Conservation (phyloP, 495 filamentous ascomycete genomes). For the Bacidia rubella region DNA sequence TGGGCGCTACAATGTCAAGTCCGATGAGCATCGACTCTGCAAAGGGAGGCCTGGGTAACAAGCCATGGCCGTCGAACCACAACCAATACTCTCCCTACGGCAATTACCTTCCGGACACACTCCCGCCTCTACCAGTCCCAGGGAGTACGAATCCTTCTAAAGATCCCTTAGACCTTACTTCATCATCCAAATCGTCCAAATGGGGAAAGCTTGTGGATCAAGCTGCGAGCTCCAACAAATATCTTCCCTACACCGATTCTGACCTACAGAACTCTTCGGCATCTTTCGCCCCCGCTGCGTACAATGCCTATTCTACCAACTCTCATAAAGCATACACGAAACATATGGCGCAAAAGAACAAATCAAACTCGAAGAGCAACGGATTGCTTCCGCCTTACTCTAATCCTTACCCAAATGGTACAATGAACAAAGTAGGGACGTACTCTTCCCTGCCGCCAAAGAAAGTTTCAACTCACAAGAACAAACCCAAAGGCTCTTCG, state of each 20-base stretch:
- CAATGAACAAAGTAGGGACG: neutral
- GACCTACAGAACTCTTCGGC: neutral
- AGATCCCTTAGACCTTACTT: too few species aligned
- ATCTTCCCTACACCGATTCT: neutral
- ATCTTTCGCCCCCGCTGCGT: neutral
- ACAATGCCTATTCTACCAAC: neutral
- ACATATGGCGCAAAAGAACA: neutral
- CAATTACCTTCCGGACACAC: neutral
- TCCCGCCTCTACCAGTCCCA: neutral
- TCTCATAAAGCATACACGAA: neutral
- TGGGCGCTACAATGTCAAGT: neutral
- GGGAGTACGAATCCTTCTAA: neutral
- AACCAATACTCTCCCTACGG: neutral
- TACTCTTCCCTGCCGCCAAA: neutral
- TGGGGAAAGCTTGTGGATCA: neutral
- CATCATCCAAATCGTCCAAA: neutral
- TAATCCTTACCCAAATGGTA: neutral
- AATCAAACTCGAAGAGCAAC: neutral
- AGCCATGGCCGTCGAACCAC: neutral
- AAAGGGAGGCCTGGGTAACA: neutral
- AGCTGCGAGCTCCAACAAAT: neutral
- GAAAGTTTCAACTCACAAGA: constrained; percentile 3
- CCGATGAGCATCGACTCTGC: neutral
- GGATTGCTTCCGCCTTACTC: neutral
- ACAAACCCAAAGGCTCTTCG: neutral